phyloP scores from a whole-genome alignment of 495 filamentous ascomycete species.

The Aspergillus homomorphus region DNA sequence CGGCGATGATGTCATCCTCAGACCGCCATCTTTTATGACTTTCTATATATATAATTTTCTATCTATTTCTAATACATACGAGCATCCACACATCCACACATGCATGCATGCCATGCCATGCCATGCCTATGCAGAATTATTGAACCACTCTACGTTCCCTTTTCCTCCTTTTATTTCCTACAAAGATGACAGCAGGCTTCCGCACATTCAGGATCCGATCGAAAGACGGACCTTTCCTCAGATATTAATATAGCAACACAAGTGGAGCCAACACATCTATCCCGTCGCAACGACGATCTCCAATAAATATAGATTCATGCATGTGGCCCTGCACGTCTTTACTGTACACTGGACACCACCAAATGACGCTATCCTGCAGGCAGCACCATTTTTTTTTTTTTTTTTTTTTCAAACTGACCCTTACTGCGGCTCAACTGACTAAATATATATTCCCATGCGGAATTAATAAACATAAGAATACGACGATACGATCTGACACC shows the following conservation, averaged over 20 bases:
- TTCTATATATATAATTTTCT: conserved; percentile 9
- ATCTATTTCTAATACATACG: conserved; percentile 5
- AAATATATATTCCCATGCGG: too few relatives aligned
- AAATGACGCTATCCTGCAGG: neutral
- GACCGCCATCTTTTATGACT: neutral
- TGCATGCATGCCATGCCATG: neutral
- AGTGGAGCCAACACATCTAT: neutral
- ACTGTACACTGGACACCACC: too few relatives aligned
- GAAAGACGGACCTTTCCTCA: too few relatives aligned
- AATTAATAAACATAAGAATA: too few relatives aligned
- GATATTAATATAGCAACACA: neutral
- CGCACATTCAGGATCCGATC: too few relatives aligned
- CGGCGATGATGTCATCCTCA: conserved; percentile 1
- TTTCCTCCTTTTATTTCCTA: too few relatives aligned
- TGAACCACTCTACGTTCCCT: too few relatives aligned
- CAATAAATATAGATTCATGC: too few relatives aligned
- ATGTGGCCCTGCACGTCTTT: too few relatives aligned
- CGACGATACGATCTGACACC: neutral
- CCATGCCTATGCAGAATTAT: neutral
- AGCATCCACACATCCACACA: conserved; percentile 5
- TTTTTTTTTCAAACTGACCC: neutral
- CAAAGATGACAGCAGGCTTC: too few relatives aligned
- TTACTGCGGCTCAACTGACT: too few relatives aligned
- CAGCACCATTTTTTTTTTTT: neutral
- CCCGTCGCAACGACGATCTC: too few relatives aligned